Percentiles rank a stretch among this genome's conserved stretches.
Conservation (phyloP, 2,329 filamentous ascomycete genomes). For the Onygena corvina region DNA sequence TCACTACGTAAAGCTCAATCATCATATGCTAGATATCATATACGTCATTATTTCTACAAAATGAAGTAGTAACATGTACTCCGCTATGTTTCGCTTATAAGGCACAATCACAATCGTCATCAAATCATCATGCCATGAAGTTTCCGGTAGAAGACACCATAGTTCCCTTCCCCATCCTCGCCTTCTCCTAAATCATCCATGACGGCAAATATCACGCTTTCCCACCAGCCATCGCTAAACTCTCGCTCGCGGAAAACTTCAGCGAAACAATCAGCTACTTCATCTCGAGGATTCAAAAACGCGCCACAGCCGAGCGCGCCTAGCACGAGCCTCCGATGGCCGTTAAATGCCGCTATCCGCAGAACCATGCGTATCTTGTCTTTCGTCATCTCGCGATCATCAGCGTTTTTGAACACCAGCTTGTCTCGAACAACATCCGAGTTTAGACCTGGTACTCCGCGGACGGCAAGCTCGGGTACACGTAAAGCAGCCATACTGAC, state of each 20-base stretch:
- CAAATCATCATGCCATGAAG: slow-evolving; percentile 24
- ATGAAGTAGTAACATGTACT: no score
- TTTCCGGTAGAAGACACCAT: slow-evolving; percentile 22
- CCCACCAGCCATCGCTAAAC: slow-evolving; percentile 54
- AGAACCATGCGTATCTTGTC: slow-evolving; percentile 52
- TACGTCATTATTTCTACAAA: neutral
- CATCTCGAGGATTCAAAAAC: slow-evolving; percentile 49
- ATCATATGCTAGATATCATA: neutral
- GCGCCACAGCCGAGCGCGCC: slow-evolving; percentile 59
- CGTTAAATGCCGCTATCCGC: slow-evolving; percentile 46
- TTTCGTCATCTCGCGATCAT: slow-evolving; percentile 45
- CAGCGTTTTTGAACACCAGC: slow-evolving; percentile 29
- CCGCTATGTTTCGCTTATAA: no score
- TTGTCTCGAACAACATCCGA: neutral
- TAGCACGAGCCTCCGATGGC: slow-evolving; percentile 50
- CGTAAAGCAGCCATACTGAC: slow-evolving; percentile 49
- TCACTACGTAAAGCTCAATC: neutral
- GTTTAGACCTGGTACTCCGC: slow-evolving; percentile 12
- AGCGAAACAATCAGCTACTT: slow-evolving; percentile 52
- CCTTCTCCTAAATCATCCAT: slow-evolving; percentile 27
- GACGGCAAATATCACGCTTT: slow-evolving; percentile 54
- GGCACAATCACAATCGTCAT: no score
- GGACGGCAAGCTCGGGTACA: slow-evolving; percentile 26
- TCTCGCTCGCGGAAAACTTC: slow-evolving; percentile 50
- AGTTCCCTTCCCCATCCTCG: slow-evolving; percentile 23